These are phyloP conservation scores for Fusarium clavum DNA, from an alignment of 2,329 filamentous ascomycete species.

Conservation along the genomic window DNA sequence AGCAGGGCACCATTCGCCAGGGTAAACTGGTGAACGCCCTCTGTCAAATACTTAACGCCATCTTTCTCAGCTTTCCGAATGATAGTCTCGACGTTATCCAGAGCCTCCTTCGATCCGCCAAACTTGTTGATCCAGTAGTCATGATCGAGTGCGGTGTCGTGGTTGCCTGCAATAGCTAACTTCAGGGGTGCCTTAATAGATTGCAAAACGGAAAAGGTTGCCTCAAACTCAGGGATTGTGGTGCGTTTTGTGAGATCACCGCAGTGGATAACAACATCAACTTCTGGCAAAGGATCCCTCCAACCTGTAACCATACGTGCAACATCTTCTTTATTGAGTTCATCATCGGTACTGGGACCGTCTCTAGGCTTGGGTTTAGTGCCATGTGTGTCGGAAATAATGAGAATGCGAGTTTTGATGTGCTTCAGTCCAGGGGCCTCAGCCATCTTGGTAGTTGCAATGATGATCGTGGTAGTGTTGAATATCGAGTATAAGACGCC, in stretches of 20 bases:
- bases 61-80: constrained; percentile 52
- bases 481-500: not conserved
- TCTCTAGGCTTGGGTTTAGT: constrained; percentile 31
- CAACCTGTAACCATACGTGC: constrained; percentile 44
- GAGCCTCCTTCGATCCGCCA: constrained; percentile 35
- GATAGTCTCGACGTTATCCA: constrained; percentile 52
- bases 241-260: constrained; percentile 63
- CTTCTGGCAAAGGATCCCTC: constrained; percentile 48
- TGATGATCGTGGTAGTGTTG: not conserved
- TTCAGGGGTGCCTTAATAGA: constrained; percentile 62
- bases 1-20: constrained; percentile 63
- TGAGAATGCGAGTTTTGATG: constrained; percentile 54
- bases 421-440: constrained; percentile 7
- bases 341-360: constrained; percentile 39
- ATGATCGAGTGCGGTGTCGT: constrained; percentile 60
- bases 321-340: constrained; percentile 37
- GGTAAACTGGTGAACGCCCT: constrained; percentile 60
- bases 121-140: constrained; percentile 26
- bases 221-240: constrained; percentile 54
- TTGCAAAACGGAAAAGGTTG: constrained; percentile 57
- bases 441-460: constrained; percentile 15
- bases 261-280: constrained; percentile 64
- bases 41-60: constrained; percentile 60
- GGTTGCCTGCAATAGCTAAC: constrained; percentile 66
- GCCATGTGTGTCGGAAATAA: constrained; percentile 56